These are phyloP conservation scores for Croton laevigatus DNA, from an alignment of 441 rosid genomes.

Conservation along the genomic window DNA sequence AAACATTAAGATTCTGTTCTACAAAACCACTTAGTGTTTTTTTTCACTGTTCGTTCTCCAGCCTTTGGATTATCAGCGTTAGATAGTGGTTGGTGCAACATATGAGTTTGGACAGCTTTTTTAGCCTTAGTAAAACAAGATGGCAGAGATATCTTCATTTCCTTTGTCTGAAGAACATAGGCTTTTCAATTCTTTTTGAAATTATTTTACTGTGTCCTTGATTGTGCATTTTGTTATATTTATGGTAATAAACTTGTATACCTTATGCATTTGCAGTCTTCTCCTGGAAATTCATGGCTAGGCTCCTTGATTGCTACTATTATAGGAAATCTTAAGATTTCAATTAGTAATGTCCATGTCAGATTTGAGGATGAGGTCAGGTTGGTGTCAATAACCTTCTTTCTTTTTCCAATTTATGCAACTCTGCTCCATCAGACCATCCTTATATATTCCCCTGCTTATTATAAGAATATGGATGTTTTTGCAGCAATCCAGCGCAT, in stretches of 20 bases:
- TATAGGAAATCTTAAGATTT: constrained; percentile 94
- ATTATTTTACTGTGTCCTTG: background rate
- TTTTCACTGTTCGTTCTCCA: background rate
- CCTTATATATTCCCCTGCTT: constrained; percentile 22
- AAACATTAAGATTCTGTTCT: background rate
- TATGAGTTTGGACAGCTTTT: background rate
- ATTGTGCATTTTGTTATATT: constrained; percentile 1
- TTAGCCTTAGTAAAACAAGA: background rate
- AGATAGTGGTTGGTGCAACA: background rate
- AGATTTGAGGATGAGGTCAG: constrained; percentile 93
- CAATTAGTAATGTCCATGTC: constrained; percentile 95
- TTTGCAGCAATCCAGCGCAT: constrained; percentile 74
- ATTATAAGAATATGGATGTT: constrained; percentile 21
- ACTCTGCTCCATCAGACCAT: background rate
- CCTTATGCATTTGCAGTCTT: constrained; percentile 47
- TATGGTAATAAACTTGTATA: constrained; percentile 14
- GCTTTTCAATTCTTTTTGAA: background rate
- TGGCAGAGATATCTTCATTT: background rate
- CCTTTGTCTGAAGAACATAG: constrained; percentile 2
- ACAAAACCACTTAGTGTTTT: background rate
- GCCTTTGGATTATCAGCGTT: background rate
- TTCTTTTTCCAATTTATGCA: background rate
- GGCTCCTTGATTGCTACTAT: constrained; percentile 91
- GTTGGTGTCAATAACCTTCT: constrained; percentile 39
- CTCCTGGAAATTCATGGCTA: constrained; percentile 89